Base-by-base conservation (phyloP, 2,329 filamentous ascomycete species). In the Pseudogymnoascus pannorum region DNA sequence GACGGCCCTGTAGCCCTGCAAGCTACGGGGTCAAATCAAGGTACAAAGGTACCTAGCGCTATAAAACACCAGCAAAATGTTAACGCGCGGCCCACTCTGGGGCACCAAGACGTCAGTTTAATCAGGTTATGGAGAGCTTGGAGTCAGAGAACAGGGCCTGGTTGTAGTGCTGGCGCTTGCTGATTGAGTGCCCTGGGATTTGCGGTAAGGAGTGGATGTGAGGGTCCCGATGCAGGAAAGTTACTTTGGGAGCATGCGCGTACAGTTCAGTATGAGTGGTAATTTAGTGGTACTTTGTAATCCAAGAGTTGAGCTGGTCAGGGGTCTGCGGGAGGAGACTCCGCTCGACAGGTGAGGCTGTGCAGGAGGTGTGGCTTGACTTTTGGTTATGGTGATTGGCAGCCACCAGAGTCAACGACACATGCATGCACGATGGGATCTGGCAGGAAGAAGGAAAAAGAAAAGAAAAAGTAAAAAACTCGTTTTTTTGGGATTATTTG, bases 81-180 rank as follows among this genome's bases (percentile, higher is more conserved):
- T 54, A 54, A 54, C 44, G 44, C 44, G 44, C 44, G 44, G 44
- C 26, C 44, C 44, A 54, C 44, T 31, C 44, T 54, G 44, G 44
- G 44, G 44, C 44, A 54, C 24, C 26, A 24, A 54, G 26, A 31
- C 44, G 44, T 31, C 44, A 54, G 44, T 51, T 1, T 11, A 8
- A 24, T 51, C n/a, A 16, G 44, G 44, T 29, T 8, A 29, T 24
- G 2, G 5, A 18, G 44, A 54, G 44, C 44, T n/a, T 51, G 26
- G 44, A 54, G 44, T 54, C 44, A 31, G 44, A 54, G 44, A 54
- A 54, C 44, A 29, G 9, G 44, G 44, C 44, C 29, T 1, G 2
- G 9, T 18, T 24, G n/a, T 3, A 54, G 44, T 54, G 44, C 44
- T 54, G 44, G 44, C 44, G 44, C 44, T 54, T 54, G 44, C 44